Evolutionary conservation across 2,329 filamentous ascomycete genomes (phyloP).

Genomic region (Paraphaeosphaeria sporulosa): DNA sequence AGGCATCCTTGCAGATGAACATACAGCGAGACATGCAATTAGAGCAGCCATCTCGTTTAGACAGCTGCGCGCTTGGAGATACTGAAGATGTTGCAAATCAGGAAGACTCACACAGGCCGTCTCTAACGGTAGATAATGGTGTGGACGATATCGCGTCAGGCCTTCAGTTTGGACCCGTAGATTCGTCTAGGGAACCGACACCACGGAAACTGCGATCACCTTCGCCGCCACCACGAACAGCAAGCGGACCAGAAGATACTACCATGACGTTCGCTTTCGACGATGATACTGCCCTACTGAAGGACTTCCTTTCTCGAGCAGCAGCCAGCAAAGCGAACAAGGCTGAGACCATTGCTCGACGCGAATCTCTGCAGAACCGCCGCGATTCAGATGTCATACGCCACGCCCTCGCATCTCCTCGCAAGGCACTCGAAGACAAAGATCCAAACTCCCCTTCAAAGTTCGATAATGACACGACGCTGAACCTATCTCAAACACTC

Average conservation of each 20-base stretch:
- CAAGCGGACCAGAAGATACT: constrained; percentile 35
- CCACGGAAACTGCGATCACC: constrained; percentile 37
- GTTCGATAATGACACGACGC: constrained; percentile 38
- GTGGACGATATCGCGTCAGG: constrained; percentile 41
- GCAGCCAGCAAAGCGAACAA: constrained; percentile 55
- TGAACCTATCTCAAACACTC: constrained; percentile 42
- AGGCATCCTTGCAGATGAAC: constrained; percentile 41
- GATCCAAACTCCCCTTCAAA: constrained; percentile 58
- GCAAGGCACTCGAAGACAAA: constrained; percentile 54
- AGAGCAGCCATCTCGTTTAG: background rate
- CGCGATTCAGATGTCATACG: constrained; percentile 57
- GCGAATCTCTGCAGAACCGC: constrained; percentile 55
- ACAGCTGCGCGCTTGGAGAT: background rate
- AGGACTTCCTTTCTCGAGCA: constrained; percentile 59
- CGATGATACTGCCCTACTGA: constrained; percentile 58
- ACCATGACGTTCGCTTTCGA: constrained; percentile 48
- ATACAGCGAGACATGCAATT: constrained; percentile 34
- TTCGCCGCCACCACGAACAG: constrained; percentile 35
- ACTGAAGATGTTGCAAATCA: background rate
- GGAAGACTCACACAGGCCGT: background rate
- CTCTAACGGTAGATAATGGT: background rate
- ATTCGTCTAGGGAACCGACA: constrained; percentile 21
- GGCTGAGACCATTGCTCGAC: constrained; percentile 43
- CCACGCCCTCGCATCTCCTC: constrained; percentile 56
- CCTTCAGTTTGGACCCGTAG: constrained; percentile 33